Conservation (phyloP, 2,329 filamentous ascomycete genomes). For the Beauveria rudraprayagi region DNA sequence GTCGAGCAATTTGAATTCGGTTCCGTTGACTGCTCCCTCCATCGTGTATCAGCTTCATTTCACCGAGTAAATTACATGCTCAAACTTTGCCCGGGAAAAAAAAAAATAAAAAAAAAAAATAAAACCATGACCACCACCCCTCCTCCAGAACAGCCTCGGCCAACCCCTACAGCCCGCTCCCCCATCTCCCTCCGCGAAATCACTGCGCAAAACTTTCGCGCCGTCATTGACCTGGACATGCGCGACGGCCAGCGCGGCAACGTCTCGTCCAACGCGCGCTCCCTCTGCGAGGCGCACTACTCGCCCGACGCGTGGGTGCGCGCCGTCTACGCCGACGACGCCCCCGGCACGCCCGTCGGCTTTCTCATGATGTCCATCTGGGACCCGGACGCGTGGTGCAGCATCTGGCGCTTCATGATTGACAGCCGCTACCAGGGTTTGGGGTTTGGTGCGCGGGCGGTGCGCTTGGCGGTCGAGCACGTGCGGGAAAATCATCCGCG, state of each 20-base stretch:
- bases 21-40: too few species aligned
- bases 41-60: too few species aligned
- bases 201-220: constrained; percentile 10
- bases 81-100: too few species aligned
- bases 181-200: constrained; percentile 2
- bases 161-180: too few species aligned
- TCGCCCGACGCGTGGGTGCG: constrained; percentile 11
- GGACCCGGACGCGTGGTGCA: constrained; percentile 3
- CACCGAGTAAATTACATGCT: too few species aligned
- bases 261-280: constrained; percentile 8
- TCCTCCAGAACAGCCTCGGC: too few species aligned
- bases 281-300: constrained; percentile 11
- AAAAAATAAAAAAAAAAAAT: too few species aligned
- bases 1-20: too few species aligned
- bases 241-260: constrained; percentile 8
- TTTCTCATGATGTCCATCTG: constrained; percentile 12
- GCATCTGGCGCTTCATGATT: constrained; percentile 11
- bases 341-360: constrained; percentile 1
- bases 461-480: constrained; percentile 1
- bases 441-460: background rate
- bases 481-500: background rate
- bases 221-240: constrained; percentile 8
- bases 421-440: background rate
- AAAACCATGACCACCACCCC: too few species aligned
- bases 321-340: constrained; percentile 12